A percentile compares a stretch with the other conserved stretches of the same genome.
These are phyloP conservation scores for Microdochium bolleyi DNA, from an alignment of 2,329 filamentous ascomycete species.

Conservation along the genomic window DNA sequence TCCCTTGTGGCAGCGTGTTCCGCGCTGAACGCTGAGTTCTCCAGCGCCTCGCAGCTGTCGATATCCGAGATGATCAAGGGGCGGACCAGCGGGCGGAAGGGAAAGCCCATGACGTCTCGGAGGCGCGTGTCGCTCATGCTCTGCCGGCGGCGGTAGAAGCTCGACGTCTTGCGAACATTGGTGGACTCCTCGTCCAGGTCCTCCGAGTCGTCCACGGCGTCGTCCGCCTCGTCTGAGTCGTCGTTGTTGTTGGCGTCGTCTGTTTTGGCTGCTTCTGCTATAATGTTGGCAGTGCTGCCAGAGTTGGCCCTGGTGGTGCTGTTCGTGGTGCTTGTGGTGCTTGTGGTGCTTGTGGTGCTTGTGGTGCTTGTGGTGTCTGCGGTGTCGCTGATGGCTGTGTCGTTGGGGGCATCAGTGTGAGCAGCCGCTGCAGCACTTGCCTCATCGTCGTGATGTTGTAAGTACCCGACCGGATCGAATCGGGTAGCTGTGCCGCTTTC, in stretches of 20 bases:
- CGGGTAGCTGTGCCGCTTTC: neutral
- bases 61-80: slow-evolving; percentile 61
- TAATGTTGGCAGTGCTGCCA: neutral
- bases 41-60: slow-evolving; percentile 48
- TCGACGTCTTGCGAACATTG: slow-evolving; percentile 28
- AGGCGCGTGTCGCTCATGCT: slow-evolving; percentile 24
- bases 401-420: too few relatives aligned
- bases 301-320: neutral
- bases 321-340: neutral
- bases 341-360: neutral
- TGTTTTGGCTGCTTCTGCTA: neutral
- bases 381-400: too few relatives aligned
- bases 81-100: slow-evolving; percentile 66
- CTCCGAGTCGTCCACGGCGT: slow-evolving; percentile 30
- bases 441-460: neutral
- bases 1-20: slow-evolving; percentile 41
- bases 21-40: slow-evolving; percentile 46
- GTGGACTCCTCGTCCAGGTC: slow-evolving; percentile 28
- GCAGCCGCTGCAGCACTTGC: neutral
- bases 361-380: too few relatives aligned
- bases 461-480: neutral
- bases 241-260: neutral
- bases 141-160: slow-evolving; percentile 26
- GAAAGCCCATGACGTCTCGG: slow-evolving; percentile 42
- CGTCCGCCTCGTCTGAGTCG: slow-evolving; percentile 1